These are phyloP conservation scores for Antarctomyces pellizariae DNA, from an alignment of 495 filamentous ascomycete genomes.

Conservation along the genomic window DNA sequence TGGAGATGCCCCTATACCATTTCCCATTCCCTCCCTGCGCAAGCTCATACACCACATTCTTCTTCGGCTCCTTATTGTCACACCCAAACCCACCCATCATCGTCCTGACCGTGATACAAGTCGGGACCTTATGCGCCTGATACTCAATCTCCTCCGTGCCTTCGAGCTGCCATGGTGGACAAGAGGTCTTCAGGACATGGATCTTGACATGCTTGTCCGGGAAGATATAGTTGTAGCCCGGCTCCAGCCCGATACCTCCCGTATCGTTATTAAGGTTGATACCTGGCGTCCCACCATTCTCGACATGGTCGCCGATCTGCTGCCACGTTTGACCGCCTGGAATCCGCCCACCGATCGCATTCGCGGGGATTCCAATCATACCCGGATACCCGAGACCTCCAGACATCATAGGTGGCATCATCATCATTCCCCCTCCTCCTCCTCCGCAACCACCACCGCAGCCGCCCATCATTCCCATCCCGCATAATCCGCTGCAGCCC, in stretches of 20 bases:
- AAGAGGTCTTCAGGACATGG: slow-evolving; percentile 19
- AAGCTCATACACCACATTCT: slow-evolving; percentile 22
- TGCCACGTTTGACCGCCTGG: neutral
- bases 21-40: slow-evolving; percentile 7
- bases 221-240: slow-evolving; percentile 28
- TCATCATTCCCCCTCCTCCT: too few relatives aligned
- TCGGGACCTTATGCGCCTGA: slow-evolving; percentile 19
- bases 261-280: slow-evolving; percentile 31
- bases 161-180: slow-evolving; percentile 20
- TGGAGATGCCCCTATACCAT: slow-evolving; percentile 5
- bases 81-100: slow-evolving; percentile 24
- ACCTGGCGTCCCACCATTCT: slow-evolving; percentile 24
- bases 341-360: neutral
- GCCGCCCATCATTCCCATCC: too few relatives aligned
- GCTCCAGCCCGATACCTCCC: slow-evolving; percentile 28
- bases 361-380: too few relatives aligned
- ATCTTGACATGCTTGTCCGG: slow-evolving; percentile 22
- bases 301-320: neutral
- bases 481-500: too few relatives aligned
- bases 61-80: slow-evolving; percentile 15
- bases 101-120: slow-evolving; percentile 18
- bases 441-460: too few relatives aligned
- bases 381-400: too few relatives aligned
- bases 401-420: too few relatives aligned
- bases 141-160: slow-evolving; percentile 9